These are phyloP conservation scores for Corymbia citriodora DNA, from an alignment of 441 rosid species.

Conservation along the genomic window DNA sequence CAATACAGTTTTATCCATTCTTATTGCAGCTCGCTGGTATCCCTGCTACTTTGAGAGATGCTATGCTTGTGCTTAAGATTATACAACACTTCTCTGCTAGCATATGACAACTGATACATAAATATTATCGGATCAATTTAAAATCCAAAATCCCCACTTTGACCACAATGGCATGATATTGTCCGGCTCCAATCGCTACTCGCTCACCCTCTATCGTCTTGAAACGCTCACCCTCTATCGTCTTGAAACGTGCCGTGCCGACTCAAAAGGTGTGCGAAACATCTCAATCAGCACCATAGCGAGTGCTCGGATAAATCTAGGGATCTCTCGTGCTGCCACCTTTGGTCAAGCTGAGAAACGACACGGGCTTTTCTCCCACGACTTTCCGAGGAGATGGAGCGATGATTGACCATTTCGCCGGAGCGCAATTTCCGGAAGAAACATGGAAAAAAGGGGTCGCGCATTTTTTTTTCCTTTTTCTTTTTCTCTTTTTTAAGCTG, in stretches of 20 bases:
- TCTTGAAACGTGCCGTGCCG: not conserved
- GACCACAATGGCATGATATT: not conserved
- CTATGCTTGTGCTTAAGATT: not conserved
- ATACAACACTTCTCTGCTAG: not conserved
- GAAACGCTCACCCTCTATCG: accelerated
- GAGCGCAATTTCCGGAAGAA: not conserved
- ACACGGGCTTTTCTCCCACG: not conserved
- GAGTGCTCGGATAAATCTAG: not conserved
- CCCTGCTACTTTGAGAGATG: not conserved
- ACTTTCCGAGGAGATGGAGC: not conserved
- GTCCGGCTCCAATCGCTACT: not conserved
- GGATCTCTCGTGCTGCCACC: not conserved
- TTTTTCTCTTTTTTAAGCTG: not conserved
- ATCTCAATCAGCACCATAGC: no score
- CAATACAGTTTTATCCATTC: not conserved
- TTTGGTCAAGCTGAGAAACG: no score
- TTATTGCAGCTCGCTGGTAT: not conserved
- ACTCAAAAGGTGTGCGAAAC: not conserved
- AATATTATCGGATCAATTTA: not conserved
- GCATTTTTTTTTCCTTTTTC: not conserved
- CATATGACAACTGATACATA: not conserved
- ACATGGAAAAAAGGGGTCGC: not conserved
- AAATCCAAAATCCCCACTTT: not conserved
- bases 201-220: accelerated
- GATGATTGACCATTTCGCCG: not conserved